phyloP scores from a whole-genome alignment of 257 asterid species.

The Schizonepeta tenuifolia region DNA sequence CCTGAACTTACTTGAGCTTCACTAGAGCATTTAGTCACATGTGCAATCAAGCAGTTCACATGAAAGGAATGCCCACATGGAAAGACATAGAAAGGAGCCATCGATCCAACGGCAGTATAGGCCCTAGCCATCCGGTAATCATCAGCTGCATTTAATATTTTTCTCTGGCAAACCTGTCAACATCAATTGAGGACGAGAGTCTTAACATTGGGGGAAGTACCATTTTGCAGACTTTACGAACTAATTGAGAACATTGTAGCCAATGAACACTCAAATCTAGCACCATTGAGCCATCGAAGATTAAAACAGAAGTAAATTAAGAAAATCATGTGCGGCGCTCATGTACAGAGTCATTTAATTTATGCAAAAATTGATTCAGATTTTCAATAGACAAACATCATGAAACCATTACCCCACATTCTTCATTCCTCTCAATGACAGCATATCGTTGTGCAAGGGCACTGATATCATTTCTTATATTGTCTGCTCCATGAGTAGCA shows the following conservation, averaged over 20 bases:
- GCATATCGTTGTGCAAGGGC: constrained; percentile 94
- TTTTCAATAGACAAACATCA: constrained; percentile 14
- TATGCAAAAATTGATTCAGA: background rate
- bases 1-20: constrained; percentile 77
- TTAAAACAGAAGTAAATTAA: background rate
- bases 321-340: constrained; percentile 24
- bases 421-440: constrained; percentile 82
- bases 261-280: constrained; percentile 2
- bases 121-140: constrained; percentile 70
- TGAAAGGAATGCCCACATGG: constrained; percentile 99
- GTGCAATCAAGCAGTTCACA: constrained; percentile 89
- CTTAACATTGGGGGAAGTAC: constrained; percentile 24
- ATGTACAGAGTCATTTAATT: constrained; percentile 6
- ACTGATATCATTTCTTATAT: constrained; percentile 90
- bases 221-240: constrained; percentile 18
- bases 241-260: constrained; percentile 21
- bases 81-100: constrained; percentile 96
- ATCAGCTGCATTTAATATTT: constrained; percentile 68
- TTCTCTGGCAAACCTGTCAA: constrained; percentile 79
- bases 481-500: constrained; percentile 96
- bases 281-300: constrained; percentile 17
- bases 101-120: constrained; percentile 78
- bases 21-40: constrained; percentile 82
- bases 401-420: constrained; percentile 86
- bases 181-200: constrained; percentile 35